Percentiles rank a stretch among this genome's conserved stretches.
These are phyloP conservation scores for Leccinum uliginosum DNA, from an alignment of 768 basidiomycete genomes.

Conservation along the genomic window DNA sequence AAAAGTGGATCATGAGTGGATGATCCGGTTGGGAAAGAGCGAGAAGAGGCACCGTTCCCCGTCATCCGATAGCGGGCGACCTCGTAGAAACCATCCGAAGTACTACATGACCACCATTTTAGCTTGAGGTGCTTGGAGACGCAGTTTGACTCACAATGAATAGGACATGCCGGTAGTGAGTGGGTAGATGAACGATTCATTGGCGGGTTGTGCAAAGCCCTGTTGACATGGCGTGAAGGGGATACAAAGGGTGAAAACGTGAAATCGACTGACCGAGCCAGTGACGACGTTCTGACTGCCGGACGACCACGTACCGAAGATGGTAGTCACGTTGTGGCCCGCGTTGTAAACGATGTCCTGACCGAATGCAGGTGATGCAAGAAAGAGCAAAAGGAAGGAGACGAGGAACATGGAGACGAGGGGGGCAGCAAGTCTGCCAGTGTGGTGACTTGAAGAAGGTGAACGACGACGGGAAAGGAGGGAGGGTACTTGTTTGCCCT, in stretches of 20 bases:
- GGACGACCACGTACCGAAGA: constrained; percentile 84
- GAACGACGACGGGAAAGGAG: background rate
- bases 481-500: background rate
- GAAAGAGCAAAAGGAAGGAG: constrained; percentile 21
- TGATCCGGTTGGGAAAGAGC: background rate
- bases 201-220: constrained; percentile 83
- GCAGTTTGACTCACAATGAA: constrained; percentile 64
- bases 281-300: constrained; percentile 74
- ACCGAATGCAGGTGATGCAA: constrained; percentile 29
- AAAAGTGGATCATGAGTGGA: background rate
- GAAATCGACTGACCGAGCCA: constrained; percentile 61
- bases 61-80: constrained; percentile 86
- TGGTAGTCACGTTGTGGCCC: constrained; percentile 60
- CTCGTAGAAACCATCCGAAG: constrained; percentile 77
- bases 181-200: constrained; percentile 81
- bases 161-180: constrained; percentile 80
- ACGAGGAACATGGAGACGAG: constrained; percentile 13
- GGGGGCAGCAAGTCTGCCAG: background rate
- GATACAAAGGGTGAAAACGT: background rate
- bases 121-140: background rate
- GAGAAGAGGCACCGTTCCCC: constrained; percentile 60
- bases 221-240: constrained; percentile 26
- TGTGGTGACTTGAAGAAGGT: background rate
- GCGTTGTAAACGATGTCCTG: constrained; percentile 40
- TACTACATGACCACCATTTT: constrained; percentile 36